Base-by-base conservation (phyloP, 768 basidiomycete species). In the Infundibulicybe gibba region DNA sequence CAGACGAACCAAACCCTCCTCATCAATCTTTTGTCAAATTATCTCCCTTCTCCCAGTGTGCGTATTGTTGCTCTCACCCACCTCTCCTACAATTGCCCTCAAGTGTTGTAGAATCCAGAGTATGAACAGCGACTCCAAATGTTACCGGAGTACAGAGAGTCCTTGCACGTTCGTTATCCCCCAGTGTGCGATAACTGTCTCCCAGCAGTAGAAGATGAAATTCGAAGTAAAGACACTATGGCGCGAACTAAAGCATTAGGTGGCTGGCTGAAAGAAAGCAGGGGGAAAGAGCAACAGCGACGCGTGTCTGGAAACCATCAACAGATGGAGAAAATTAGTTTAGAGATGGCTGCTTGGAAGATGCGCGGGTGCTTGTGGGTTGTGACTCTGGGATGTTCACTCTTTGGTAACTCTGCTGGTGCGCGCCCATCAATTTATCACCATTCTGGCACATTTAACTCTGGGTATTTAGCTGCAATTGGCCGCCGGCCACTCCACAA, bases 1-100 rank as follows among this genome's bases (percentile, higher is more conserved):
- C 84, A 87, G 55, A 89, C 90, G n/a, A 97, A 97, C 64, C 94
- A 97, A 59, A 85, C 83, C 71, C 76, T 97, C 33, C 71, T 92
- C 44, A 71, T 89, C 50, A 90, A 93, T 63, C 78, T 97, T 46
- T 69, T 97, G 30, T 88, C 93, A 13, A 93, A 88, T 56, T 97
- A 94, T 63, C 76, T 95, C 1, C 93, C 93, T 9, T 68, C 80
- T 19, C 77, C 82, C n/a, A 76, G 79, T 49, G 92, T 92, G 59
- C 54, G 85, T 71, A 37, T 35, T 39, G 47, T 14, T 47, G 6
- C 50, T 20, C 33, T 25, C 31, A 12, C 30, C 44, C n/a, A 41
- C 43, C n/a, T 32, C 41, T 45, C 43, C 48, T 43, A 32, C 47
- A 49, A 41, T 40, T 33, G 25, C 16, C 38, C 19, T 20, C 13